Conservation (phyloP, 495 filamentous ascomycete species). For the Aspergillus incahuasiensis region DNA sequence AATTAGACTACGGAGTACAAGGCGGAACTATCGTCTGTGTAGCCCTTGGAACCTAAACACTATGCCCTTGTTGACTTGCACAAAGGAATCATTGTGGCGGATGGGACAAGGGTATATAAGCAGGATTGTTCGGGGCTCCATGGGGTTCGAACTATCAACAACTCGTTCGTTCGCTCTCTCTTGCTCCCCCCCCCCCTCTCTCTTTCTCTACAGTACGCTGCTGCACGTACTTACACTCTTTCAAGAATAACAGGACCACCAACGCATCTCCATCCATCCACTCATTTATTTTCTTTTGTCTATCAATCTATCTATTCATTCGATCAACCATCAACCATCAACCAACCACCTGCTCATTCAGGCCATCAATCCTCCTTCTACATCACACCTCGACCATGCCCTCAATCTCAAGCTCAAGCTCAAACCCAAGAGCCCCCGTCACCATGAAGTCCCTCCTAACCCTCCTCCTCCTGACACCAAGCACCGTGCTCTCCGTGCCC, state of each 20-base stretch:
- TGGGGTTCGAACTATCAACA: no score
- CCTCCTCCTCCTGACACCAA: conserved; percentile 33
- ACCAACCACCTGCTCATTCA: no score
- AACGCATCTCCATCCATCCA: not conserved
- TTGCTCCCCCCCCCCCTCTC: no score
- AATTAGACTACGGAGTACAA: not conserved
- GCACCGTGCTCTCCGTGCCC: conserved; percentile 31
- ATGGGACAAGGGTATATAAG: no score
- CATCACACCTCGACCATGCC: not conserved
- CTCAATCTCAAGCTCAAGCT: no score
- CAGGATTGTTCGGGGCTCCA: no score
- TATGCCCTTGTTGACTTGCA: no score
- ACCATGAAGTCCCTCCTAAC: conserved; percentile 28
- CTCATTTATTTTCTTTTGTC: not conserved
- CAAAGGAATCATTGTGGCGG: no score
- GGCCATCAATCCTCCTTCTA: conserved; percentile 22
- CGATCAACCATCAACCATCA: not conserved
- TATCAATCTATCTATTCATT: not conserved
- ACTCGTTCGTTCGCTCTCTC: no score
- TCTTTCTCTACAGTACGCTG: not conserved
- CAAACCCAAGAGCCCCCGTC: no score
- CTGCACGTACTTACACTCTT: not conserved
- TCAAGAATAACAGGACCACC: not conserved
- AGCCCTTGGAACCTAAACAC: not conserved
- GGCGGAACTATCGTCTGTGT: not conserved